These are phyloP conservation scores for Ceratorhiza oryzae-sativae DNA, from an alignment of 1,284 basidiomycete species.

Conservation along the genomic window DNA sequence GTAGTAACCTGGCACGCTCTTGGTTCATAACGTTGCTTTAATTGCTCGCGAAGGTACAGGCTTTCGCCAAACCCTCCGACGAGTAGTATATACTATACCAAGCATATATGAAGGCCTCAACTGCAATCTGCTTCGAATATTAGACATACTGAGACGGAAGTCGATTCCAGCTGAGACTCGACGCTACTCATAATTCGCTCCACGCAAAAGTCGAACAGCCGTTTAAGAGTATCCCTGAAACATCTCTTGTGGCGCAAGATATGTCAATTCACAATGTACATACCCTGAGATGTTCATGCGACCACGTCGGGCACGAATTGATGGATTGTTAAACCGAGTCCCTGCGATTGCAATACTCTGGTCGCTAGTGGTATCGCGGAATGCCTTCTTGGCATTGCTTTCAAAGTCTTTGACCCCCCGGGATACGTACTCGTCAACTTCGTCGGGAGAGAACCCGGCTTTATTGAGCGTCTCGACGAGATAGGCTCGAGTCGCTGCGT, in stretches of 20 bases:
- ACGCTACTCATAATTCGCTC: conserved; percentile 14
- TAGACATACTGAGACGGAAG: neutral
- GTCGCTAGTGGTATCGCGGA: neutral
- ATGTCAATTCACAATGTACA: neutral
- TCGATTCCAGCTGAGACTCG: neutral
- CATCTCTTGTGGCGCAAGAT: neutral
- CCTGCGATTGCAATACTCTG: neutral
- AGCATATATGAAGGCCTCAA: neutral
- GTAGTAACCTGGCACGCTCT: neutral
- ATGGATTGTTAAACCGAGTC: neutral
- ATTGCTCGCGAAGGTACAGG: neutral
- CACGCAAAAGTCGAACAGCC: conserved; percentile 19
- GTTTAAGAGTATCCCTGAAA: neutral
- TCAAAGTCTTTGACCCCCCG: conserved; percentile 36
- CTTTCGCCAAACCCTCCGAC: conserved; percentile 30
- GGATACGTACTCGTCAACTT: conserved; percentile 8
- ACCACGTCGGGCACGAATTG: conserved; percentile 21
- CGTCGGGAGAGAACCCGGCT: neutral
- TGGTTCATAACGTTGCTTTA: conserved; percentile 12
- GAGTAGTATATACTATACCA: conserved; percentile 13
- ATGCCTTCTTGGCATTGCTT: conserved; percentile 15
- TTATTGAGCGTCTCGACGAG: neutral
- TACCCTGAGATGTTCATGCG: conserved; percentile 19
- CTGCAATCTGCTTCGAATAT: neutral
- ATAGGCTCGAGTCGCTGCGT: neutral